These are phyloP conservation scores for Gracilariopsis chorda DNA, from an alignment of 23 red algal genomes.

Conservation along the genomic window DNA sequence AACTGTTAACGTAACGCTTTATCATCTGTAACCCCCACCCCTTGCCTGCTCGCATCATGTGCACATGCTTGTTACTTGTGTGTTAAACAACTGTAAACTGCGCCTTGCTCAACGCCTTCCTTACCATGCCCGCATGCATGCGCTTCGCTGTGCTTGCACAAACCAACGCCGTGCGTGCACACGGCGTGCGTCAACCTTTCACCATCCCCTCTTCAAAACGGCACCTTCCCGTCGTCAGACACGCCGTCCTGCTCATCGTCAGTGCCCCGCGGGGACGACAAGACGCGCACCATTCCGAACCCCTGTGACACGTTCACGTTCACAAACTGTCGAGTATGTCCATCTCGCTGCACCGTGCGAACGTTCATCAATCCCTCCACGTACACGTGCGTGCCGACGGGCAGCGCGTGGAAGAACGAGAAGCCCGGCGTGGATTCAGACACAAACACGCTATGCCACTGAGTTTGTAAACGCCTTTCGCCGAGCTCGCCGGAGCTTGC, in stretches of 20 bases:
- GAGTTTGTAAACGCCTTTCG: background rate
- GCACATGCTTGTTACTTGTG: too few relatives aligned
- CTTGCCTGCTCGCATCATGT: too few relatives aligned
- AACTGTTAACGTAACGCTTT: too few relatives aligned
- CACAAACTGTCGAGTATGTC: constrained; percentile 1
- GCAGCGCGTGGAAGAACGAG: constrained; percentile 5
- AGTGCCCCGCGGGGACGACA: background rate
- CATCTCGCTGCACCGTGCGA: background rate
- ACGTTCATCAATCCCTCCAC: constrained; percentile 37
- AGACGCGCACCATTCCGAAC: background rate
- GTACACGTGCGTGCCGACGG: constrained; percentile 27
- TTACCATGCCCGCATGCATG: too few relatives aligned
- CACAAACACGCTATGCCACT: constrained; percentile 39
- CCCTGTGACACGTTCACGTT: constrained; percentile 1
- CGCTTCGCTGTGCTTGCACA: too few relatives aligned
- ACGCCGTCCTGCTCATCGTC: background rate
- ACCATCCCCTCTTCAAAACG: background rate
- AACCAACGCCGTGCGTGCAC: too few relatives aligned
- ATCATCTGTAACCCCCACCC: too few relatives aligned
- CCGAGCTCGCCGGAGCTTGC: background rate
- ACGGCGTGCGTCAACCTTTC: too few relatives aligned
- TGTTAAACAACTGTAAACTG: too few relatives aligned
- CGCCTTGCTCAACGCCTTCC: too few relatives aligned
- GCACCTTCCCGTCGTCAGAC: background rate
- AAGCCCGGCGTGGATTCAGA: constrained; percentile 12